Evolutionary conservation across 768 basidiomycete genomes (phyloP).

Genomic region (Podaxis mareebaensis): DNA sequence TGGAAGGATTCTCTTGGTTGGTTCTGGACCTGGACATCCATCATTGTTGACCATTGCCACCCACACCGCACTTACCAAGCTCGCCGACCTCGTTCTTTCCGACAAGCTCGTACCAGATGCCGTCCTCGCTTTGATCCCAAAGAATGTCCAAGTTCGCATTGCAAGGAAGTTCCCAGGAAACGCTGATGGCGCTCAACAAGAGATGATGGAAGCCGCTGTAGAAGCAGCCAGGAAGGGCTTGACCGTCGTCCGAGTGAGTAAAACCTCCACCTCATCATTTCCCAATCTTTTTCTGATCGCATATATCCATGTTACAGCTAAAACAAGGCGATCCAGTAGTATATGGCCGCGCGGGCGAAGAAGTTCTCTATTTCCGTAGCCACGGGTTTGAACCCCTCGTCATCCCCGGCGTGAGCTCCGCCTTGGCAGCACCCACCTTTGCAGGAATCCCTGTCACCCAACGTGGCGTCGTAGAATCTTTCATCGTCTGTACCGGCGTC

Average conservation of each 20-base stretch:
- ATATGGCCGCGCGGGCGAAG: constrained; percentile 93
- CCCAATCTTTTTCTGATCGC: not conserved
- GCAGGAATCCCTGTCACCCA: constrained; percentile 95
- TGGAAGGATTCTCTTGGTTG: constrained; percentile 87
- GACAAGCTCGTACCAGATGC: constrained; percentile 95
- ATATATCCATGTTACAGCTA: constrained; percentile 45
- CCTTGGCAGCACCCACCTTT: constrained; percentile 86
- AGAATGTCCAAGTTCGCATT: constrained; percentile 72
- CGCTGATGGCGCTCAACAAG: constrained; percentile 90
- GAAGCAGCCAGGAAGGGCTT: constrained; percentile 79
- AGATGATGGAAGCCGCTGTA: constrained; percentile 92
- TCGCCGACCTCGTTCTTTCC: constrained; percentile 86
- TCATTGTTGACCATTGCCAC: constrained; percentile 89
- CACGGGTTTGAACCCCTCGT: constrained; percentile 83
- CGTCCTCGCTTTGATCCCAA: constrained; percentile 83
- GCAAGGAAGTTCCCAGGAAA: constrained; percentile 98
- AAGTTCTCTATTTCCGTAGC: constrained; percentile 87
- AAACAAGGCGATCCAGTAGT: constrained; percentile 98
- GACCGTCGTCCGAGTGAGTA: constrained; percentile 81
- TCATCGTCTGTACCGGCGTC: constrained; percentile 93
- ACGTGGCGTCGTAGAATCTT: constrained; percentile 87
- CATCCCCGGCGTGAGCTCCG: constrained; percentile 88
- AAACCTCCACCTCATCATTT: not conserved
- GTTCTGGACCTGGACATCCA: constrained; percentile 95
- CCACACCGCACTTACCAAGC: constrained; percentile 72